A percentile compares a stretch with the other conserved stretches of the same genome.
Conservation (phyloP, 176 grass and related monocot genomes). For the Sorghum bicolor region Sorghum_bicolor_NCBIv3 NC_012876.2:52090001-52090500, state of each 20-base stretch:
- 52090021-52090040: not conserved
- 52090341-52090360: not conserved
- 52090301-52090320: not conserved
- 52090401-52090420: slow-evolving; percentile 4
- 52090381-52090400: slow-evolving; percentile 3
- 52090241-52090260: not conserved
- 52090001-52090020: not conserved
- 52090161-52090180: not conserved
- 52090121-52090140: slow-evolving; percentile 1
- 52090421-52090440: not conserved
- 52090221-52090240: not conserved
- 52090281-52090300: not conserved
- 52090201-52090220: not conserved
- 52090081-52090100: not conserved
- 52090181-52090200: not conserved
- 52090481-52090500: slow-evolving; percentile 13
- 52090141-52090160: not conserved
- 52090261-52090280: not conserved
- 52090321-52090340: slow-evolving; percentile 20
- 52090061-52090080: not conserved
- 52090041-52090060: not conserved
- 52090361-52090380: not conserved
- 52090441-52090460: not conserved
- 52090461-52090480: not conserved
- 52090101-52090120: not conserved